Percentiles rank a stretch among this genome's conserved stretches.
Conservation (phyloP, 257 asterid genomes). For the Misopates orontium region DNA sequence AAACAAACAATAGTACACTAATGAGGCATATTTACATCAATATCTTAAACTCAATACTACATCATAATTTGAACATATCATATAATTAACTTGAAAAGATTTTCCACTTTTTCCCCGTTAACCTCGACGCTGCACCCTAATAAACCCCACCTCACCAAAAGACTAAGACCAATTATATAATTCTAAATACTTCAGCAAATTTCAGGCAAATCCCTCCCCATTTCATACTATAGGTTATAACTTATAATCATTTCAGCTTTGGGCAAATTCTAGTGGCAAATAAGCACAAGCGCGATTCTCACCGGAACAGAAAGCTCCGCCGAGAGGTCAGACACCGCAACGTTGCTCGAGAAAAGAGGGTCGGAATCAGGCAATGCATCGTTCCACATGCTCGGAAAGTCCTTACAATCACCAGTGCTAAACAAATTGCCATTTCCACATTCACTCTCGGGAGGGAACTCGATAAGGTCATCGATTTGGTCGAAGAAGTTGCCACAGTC, state of each 20-base stretch:
- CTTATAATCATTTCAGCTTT: too few relatives aligned
- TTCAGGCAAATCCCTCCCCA: too few relatives aligned
- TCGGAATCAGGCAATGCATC: slow-evolving; percentile 54
- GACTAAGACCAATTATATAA: too few relatives aligned
- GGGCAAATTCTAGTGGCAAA: not conserved
- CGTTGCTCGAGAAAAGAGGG: slow-evolving; percentile 49
- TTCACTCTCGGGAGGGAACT: slow-evolving; percentile 76
- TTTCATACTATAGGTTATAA: too few relatives aligned
- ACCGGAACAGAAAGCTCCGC: slow-evolving; percentile 93
- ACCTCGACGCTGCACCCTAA: too few relatives aligned
- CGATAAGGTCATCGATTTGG: slow-evolving; percentile 87
- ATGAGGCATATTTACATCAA: not conserved
- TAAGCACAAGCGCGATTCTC: slow-evolving; percentile 24
- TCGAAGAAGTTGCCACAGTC: slow-evolving; percentile 87
- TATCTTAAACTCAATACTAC: too few relatives aligned
- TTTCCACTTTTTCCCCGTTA: too few relatives aligned
- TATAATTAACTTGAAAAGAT: too few relatives aligned
- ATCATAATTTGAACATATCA: too few relatives aligned
- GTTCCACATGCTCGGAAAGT: slow-evolving; percentile 70
- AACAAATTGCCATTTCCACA: slow-evolving; percentile 43
- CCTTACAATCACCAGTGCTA: slow-evolving; percentile 52
- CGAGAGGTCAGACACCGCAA: slow-evolving; percentile 55
- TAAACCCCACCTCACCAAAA: too few relatives aligned
- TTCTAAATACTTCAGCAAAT: too few relatives aligned
- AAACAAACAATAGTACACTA: not conserved